Percentiles rank a stretch among this genome's conserved stretches.
These are phyloP conservation scores for Metschnikowia lunata DNA, from an alignment of 805 yeast genomes.

Conservation along the genomic window DNA sequence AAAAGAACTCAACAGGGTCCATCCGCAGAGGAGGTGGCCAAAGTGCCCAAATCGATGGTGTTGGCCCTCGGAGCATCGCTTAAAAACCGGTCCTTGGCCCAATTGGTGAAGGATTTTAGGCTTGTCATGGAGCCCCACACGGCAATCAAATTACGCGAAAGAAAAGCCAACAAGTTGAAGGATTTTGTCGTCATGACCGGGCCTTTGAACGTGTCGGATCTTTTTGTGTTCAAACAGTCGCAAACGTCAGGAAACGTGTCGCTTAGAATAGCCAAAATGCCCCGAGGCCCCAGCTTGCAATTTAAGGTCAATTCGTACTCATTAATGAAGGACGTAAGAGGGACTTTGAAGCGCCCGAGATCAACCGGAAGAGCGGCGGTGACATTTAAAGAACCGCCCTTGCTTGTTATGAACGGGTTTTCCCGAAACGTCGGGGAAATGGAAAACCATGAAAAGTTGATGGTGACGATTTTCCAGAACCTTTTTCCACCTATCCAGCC, in stretches of 20 bases:
- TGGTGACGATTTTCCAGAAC: conserved; percentile 89
- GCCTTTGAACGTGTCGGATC: conserved; percentile 86
- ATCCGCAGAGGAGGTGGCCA: conserved; percentile 61
- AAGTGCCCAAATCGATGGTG: conserved; percentile 92
- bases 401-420: conserved; percentile 91
- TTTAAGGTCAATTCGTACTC: conserved; percentile 77
- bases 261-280: conserved; percentile 78
- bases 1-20: conserved; percentile 78
- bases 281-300: conserved; percentile 90
- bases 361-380: conserved; percentile 60
- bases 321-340: conserved; percentile 73
- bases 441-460: conserved; percentile 68
- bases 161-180: conserved; percentile 80
- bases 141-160: conserved; percentile 80
- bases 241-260: conserved; percentile 75
- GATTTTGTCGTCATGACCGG: conserved; percentile 99
- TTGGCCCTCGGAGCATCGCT: conserved; percentile 75
- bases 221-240: conserved; percentile 81
- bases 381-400: conserved; percentile 75
- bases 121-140: conserved; percentile 95
- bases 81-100: conserved; percentile 76
- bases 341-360: conserved; percentile 71
- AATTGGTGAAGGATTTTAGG: conserved; percentile 83
- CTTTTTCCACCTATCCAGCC: conserved; percentile 95
- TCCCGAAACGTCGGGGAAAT: conserved; percentile 53